phyloP scores from a whole-genome alignment of 2,329 filamentous ascomycete species.

The Aspergillus jensenii region DNA sequence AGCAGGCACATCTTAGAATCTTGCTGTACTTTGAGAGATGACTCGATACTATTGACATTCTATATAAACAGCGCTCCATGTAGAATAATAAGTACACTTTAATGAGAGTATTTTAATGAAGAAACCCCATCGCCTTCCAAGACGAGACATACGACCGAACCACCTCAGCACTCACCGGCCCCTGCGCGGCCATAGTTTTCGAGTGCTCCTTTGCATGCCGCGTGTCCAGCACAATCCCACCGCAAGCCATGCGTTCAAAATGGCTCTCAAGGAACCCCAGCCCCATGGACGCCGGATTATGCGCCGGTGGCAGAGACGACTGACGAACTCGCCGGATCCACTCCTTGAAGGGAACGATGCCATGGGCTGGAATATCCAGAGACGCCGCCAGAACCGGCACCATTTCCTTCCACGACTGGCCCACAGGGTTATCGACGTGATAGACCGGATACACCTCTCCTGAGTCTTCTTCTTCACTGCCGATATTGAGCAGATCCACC shows the following conservation, averaged over 20 bases:
- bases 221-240: slow-evolving; percentile 44
- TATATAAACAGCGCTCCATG: too few relatives aligned
- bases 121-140: slow-evolving; percentile 5
- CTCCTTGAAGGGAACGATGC: slow-evolving; percentile 39
- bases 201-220: slow-evolving; percentile 39
- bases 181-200: neutral
- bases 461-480: slow-evolving; percentile 5
- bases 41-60: too few relatives aligned
- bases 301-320: slow-evolving; percentile 13
- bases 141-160: neutral
- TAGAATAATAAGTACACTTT: too few relatives aligned
- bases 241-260: slow-evolving; percentile 48
- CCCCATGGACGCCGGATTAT: slow-evolving; percentile 27
- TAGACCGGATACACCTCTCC: slow-evolving; percentile 36
- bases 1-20: too few relatives aligned
- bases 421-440: slow-evolving; percentile 48
- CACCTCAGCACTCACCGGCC: slow-evolving; percentile 3
- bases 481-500: slow-evolving; percentile 30
- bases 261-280: slow-evolving; percentile 32
- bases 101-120: neutral
- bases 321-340: slow-evolving; percentile 40
- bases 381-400: slow-evolving; percentile 30
- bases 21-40: too few relatives aligned
- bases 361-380: slow-evolving; percentile 30
- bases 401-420: slow-evolving; percentile 45